Base-by-base conservation (phyloP, 2,329 filamentous ascomycete species). In the Colletotrichum lentis region DNA sequence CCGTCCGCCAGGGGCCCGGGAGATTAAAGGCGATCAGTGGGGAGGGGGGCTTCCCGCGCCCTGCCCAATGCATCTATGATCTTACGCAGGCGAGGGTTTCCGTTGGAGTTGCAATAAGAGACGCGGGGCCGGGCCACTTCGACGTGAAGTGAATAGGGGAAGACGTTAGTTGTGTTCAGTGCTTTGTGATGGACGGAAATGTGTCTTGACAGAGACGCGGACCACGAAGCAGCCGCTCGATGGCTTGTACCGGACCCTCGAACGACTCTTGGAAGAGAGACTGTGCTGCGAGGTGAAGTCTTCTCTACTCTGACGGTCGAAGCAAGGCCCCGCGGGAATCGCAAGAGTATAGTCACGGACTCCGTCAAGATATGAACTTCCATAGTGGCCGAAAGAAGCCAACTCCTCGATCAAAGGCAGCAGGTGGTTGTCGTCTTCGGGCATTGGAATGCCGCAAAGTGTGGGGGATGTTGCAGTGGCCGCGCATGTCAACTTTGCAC, bases 1-100 rank as follows among this genome's bases (percentile, higher is more conserved):
- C 59, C 44, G 53, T 39, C 16, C 24, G 39, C 27, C 53, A 53
- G 61, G 64, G 64, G 35, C n/a, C 8, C 37, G 22, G 61, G 64
- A 64, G 54, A 67, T 67, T 67, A 59, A 64, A 64, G 64, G 64
- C 61, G 64, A 67, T 67, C 64, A 67, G 64, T 59, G 64, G 64
- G 64, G 61, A 67, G 61, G 59, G 64, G 64, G 61, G 61, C 43
- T 31, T 64, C 64, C 64, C 47, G 54, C 61, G n/a, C 43, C 60
- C 47, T 67, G 37, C 55, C 58, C 58, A 39, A 14, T 44, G 8
- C 41, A 44, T 41, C 24, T 24, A n/a, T 24, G 24, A 3, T 24
- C 27, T 37, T 22, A 18, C 35, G 27, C 49, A 24, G 35, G 39
- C n/a, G 49, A 22, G 18, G 37, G 44, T 16, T 22, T 31, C 39